These are phyloP conservation scores for Debaryomyces hansenii DNA, from an alignment of 805 yeast species.

Conservation along the genomic window DNA sequence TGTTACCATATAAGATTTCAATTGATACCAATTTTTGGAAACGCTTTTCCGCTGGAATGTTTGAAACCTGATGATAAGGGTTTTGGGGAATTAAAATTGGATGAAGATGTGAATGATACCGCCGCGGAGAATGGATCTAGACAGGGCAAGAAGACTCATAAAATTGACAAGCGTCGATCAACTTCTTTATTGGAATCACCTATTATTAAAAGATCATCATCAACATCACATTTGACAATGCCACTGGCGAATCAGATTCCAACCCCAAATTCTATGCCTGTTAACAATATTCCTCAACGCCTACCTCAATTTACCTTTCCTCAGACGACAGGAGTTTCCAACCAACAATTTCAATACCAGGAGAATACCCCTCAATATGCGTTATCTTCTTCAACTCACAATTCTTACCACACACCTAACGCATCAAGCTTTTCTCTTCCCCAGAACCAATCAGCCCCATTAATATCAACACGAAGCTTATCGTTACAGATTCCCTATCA, in stretches of 20 bases:
- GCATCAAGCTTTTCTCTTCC: not conserved
- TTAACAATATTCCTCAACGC: not conserved
- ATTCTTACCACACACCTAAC: not conserved
- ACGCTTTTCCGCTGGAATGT: conserved; percentile 61
- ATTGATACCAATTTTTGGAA: conserved; percentile 79
- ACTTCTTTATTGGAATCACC: not conserved
- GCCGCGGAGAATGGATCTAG: not conserved
- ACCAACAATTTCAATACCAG: not conserved
- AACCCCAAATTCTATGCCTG: not conserved
- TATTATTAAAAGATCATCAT: not conserved
- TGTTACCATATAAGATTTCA: conserved; percentile 77
- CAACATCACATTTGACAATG: not conserved
- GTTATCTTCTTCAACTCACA: not conserved
- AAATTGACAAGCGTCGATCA: not conserved
- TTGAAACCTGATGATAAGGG: conserved; percentile 59
- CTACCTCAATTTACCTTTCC: not conserved
- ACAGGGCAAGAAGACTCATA: not conserved
- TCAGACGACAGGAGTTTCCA: not conserved
- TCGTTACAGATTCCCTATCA: not conserved
- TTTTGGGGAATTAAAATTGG: conserved; percentile 60
- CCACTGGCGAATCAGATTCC: not conserved
- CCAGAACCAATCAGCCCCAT: not conserved
- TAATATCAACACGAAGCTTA: no score
- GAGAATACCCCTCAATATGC: not conserved
- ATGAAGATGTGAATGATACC: conserved; percentile 17